Conservation (phyloP, 2,329 filamentous ascomycete species). For the Diaporthe citrichinensis region DNA sequence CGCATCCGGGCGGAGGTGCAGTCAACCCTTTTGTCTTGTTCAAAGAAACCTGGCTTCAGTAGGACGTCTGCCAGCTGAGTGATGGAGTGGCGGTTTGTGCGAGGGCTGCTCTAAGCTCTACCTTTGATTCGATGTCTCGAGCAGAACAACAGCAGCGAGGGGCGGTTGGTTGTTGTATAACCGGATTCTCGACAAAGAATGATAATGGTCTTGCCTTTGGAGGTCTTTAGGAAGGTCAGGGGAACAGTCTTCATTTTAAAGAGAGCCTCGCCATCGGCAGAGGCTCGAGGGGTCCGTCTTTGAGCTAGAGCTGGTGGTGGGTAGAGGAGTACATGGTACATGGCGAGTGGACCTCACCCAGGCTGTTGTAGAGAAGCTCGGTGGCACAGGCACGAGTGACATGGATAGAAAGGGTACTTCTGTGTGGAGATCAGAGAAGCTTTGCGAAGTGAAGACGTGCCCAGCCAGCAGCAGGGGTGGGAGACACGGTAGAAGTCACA, state of each 20-base stretch:
- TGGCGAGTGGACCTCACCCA: neutral
- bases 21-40: slow-evolving; percentile 41
- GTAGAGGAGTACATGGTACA: slow-evolving; percentile 18
- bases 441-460: slow-evolving; percentile 13
- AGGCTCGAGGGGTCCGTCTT: slow-evolving; percentile 37
- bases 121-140: slow-evolving; percentile 32
- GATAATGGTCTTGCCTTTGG: slow-evolving; percentile 30
- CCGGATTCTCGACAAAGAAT: slow-evolving; percentile 32
- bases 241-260: slow-evolving; percentile 32
- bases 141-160: slow-evolving; percentile 10
- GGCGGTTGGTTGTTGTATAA: slow-evolving; percentile 34
- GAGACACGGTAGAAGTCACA: slow-evolving; percentile 16
- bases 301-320: slow-evolving; percentile 32
- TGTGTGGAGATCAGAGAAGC: slow-evolving; percentile 31
- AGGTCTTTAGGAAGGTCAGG: slow-evolving; percentile 35
- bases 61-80: slow-evolving; percentile 23
- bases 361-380: slow-evolving; percentile 23
- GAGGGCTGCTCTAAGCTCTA: slow-evolving; percentile 1
- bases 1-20: slow-evolving; percentile 44
- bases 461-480: slow-evolving; percentile 28
- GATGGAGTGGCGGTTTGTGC: slow-evolving; percentile 8
- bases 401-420: slow-evolving; percentile 6
- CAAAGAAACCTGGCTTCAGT: slow-evolving; percentile 25
- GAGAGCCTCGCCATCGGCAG: slow-evolving; percentile 33
- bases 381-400: slow-evolving; percentile 27